Evolutionary conservation across 2,329 filamentous ascomycete species (phyloP), one percentile per base, ranked within the genome.

Genomic region (Sclerotinia trifoliorum): DNA sequence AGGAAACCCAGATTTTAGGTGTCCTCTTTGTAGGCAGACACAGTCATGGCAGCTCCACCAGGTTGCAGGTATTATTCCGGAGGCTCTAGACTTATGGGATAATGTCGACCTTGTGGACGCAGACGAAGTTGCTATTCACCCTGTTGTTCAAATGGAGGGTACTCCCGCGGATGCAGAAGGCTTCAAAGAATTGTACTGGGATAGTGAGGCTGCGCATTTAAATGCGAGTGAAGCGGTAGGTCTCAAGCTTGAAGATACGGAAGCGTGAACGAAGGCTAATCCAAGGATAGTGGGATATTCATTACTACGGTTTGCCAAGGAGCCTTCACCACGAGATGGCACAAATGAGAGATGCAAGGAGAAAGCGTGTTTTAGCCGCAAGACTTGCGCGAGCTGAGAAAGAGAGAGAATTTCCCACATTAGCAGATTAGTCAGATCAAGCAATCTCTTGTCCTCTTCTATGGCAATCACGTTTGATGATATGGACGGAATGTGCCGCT

Each of bases 71-170:
- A 72, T 71, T 21, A 39, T 32, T 15, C 67, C 69, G 2, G 71
- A 73, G 29, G 56, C 52, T 2, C 24, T 32, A 17, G 69, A 70
- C 29, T 61, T 73, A 17, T 73, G 70, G 68, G 69, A 73, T 44
- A 66, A 67, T 21, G 61, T 61, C 17, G 52, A 65, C 15, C 44
- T 62, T 21, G 42, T 60, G 35, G 64, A 42, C 21, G 19, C 24
- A 5, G 44, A 19, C 15, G 39, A 66, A 44, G 17, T 6, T 5
- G 5, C 29, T 44, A 6, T 1, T 26, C 64, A 60, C 15, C 51
- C 64, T 35, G 35, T 60, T n/a, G 44, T 60, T 15, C 39, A 35
- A 26, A 29, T 55, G 32, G 62, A 55, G 26, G 51, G 35, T 56
- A 56, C 62, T 17, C 61, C 32, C 6, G 51, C 4, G 4, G 49